These are phyloP conservation scores for Rhodocollybia butyracea DNA, from an alignment of 768 basidiomycete genomes.

Conservation along the genomic window DNA sequence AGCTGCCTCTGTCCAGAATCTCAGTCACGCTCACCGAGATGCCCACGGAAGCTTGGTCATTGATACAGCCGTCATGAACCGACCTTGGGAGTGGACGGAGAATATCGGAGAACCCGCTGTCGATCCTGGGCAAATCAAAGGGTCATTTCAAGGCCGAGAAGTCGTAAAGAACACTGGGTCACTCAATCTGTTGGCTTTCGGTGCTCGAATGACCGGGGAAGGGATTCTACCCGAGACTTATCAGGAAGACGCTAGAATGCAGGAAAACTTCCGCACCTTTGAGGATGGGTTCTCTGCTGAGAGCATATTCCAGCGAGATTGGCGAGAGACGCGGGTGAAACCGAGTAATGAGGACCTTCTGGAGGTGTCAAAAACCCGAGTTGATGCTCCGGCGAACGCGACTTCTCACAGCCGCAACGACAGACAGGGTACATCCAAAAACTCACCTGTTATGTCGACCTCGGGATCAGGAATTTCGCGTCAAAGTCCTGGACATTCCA, in stretches of 20 bases:
- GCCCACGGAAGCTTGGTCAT: constrained; percentile 44
- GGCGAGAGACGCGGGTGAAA: constrained; percentile 66
- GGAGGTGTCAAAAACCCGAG: neutral
- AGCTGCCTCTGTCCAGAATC: constrained; percentile 48
- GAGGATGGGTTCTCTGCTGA: constrained; percentile 64
- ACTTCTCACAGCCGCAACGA: constrained; percentile 7
- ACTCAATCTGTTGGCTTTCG: constrained; percentile 70
- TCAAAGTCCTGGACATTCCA: constrained; percentile 47
- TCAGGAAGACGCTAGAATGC: constrained; percentile 26
- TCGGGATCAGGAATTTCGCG: constrained; percentile 47
- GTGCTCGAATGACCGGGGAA: constrained; percentile 63
- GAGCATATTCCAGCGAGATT: constrained; percentile 68
- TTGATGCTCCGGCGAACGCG: neutral
- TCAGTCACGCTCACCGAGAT: constrained; percentile 60
- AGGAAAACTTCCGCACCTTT: constrained; percentile 52
- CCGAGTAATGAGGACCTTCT: constrained; percentile 28
- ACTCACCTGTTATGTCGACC: constrained; percentile 34
- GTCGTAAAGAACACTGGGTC: constrained; percentile 69
- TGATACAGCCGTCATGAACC: constrained; percentile 58
- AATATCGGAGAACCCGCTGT: constrained; percentile 59
- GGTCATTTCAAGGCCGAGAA: too few species aligned
- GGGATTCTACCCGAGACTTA: constrained; percentile 33
- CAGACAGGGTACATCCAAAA: constrained; percentile 25
- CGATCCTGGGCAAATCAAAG: constrained; percentile 31
- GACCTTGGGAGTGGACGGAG: constrained; percentile 88